These are phyloP conservation scores for Penicillium lividum DNA, from an alignment of 495 filamentous ascomycete species.

Conservation along the genomic window DNA sequence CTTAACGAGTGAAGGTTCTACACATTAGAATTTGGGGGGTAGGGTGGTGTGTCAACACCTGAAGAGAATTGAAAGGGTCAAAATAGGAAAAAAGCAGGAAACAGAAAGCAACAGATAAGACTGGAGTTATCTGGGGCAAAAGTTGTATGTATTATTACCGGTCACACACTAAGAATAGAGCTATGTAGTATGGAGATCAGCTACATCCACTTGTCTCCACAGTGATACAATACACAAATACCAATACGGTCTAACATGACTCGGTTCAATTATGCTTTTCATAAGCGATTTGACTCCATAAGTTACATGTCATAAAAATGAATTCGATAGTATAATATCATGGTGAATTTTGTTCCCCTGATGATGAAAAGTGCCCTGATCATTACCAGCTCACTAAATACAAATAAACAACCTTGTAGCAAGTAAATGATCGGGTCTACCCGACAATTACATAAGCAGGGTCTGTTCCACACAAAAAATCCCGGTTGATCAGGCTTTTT, in stretches of 20 bases:
- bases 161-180: conserved; percentile 15
- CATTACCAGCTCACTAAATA: no score
- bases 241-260: background rate
- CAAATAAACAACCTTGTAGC: background rate
- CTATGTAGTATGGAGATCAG: conserved; percentile 1
- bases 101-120: no score
- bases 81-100: conserved; percentile 5
- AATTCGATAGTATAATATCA: no score
- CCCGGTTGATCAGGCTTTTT: background rate
- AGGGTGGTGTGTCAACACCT: background rate
- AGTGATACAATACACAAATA: background rate
- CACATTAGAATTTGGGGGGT: conserved; percentile 4
- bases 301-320: no score
- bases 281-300: background rate
- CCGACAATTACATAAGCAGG: conserved; percentile 1
- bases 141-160: conserved; percentile 8
- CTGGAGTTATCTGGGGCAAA: background rate
- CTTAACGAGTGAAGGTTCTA: conserved; percentile 22
- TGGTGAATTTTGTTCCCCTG: no score
- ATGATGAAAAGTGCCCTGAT: no score
- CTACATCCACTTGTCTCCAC: conserved; percentile 9
- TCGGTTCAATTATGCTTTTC: background rate
- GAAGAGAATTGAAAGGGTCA: background rate
- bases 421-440: background rate
- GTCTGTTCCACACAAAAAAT: background rate